Conservation (phyloP, 208 protist genomes). For the Leptomonas seymouri region DNA sequence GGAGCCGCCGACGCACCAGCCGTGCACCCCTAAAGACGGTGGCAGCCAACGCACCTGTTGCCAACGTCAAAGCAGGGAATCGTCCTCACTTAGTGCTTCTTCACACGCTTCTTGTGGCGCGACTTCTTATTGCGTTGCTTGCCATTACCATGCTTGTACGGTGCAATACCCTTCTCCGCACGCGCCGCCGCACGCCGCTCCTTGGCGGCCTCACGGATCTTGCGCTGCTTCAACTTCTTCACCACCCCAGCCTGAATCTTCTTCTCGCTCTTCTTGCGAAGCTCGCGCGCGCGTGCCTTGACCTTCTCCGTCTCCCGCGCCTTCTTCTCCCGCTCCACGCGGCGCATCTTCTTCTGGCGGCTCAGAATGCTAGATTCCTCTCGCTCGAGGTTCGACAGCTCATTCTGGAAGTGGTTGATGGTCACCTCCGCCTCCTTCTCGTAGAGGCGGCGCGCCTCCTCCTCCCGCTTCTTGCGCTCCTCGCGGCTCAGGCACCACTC, state of each 20-base stretch:
- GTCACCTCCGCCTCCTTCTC: conserved; percentile 90
- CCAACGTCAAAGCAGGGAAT: too few relatives aligned
- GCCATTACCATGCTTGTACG: conserved; percentile 60
- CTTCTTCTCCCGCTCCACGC: conserved; percentile 60
- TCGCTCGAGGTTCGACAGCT: conserved; percentile 62
- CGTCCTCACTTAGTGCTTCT: conserved; percentile 56
- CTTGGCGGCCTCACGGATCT: conserved; percentile 70
- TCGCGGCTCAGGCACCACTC: conserved; percentile 79
- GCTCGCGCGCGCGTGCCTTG: conserved; percentile 55
- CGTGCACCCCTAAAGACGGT: too few relatives aligned
- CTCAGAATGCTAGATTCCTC: conserved; percentile 67
- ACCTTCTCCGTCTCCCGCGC: conserved; percentile 51
- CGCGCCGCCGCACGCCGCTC: conserved; percentile 69
- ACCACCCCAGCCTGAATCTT: conserved; percentile 79
- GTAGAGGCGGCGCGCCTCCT: conserved; percentile 65
- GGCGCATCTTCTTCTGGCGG: conserved; percentile 53
- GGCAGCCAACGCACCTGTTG: too few relatives aligned
- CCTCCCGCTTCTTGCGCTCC: conserved; percentile 72
- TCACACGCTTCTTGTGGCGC: conserved; percentile 60
- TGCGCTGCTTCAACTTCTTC: conserved; percentile 90
- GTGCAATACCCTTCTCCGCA: conserved; percentile 54
- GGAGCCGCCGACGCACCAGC: too few relatives aligned
- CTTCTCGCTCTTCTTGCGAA: conserved; percentile 77
- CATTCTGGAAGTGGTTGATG: conserved; percentile 83
- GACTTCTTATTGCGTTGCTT: conserved; percentile 77